A percentile compares a stretch with the other conserved stretches of the same genome.
These are phyloP conservation scores for Takakia lepidozioides DNA, from an alignment of 225 moss, liverwort and hornwort species.

Conservation along the genomic window DNA sequence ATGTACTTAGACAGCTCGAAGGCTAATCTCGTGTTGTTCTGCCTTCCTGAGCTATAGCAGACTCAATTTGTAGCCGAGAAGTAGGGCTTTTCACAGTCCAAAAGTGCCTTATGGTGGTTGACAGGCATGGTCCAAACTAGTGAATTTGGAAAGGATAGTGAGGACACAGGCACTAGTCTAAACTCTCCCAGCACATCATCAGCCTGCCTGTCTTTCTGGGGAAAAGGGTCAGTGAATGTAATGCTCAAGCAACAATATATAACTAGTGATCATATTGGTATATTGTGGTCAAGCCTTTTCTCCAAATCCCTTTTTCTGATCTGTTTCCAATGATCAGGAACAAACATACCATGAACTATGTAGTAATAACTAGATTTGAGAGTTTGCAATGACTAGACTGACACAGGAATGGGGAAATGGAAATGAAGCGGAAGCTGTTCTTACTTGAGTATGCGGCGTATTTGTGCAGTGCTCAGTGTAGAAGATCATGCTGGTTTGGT, in stretches of 20 bases:
- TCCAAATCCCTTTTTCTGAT: too few relatives aligned
- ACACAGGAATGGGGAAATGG: neutral
- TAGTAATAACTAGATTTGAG: neutral
- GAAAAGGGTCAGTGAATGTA: slow-evolving; percentile 1
- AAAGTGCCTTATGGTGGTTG: neutral
- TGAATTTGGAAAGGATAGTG: neutral
- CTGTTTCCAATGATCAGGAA: neutral
- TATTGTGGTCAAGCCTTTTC: too few relatives aligned
- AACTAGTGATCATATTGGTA: too few relatives aligned
- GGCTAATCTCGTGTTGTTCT: neutral
- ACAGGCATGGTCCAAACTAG: neutral
- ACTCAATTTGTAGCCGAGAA: neutral
- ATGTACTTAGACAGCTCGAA: too few relatives aligned
- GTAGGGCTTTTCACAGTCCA: neutral
- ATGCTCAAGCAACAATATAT: too few relatives aligned
- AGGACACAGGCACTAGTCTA: neutral
- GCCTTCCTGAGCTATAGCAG: neutral
- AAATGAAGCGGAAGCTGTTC: too few relatives aligned
- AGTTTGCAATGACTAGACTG: neutral
- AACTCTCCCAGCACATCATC: neutral
- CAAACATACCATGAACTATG: neutral
- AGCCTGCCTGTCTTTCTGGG: neutral
- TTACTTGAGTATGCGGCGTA: neutral
- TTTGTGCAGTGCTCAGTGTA: slow-evolving; percentile 60
- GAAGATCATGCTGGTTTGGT: slow-evolving; percentile 74